Evolutionary conservation across 2,329 filamentous ascomycete species (phyloP).

Genomic region (Tolypocladium tropicale): DNA sequence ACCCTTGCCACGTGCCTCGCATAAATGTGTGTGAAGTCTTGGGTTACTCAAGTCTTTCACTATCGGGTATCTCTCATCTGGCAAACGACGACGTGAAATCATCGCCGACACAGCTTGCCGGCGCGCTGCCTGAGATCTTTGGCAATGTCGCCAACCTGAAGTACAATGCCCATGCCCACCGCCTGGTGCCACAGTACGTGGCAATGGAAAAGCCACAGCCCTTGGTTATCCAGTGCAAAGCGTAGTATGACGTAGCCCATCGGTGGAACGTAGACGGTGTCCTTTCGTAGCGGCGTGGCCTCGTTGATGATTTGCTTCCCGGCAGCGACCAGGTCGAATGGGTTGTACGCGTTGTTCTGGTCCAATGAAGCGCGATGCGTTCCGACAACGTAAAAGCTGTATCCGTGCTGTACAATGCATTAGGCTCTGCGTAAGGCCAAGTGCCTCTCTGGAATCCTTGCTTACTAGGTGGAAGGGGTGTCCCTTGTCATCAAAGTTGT

Average conservation of each 20-base stretch:
- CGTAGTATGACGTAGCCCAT: slow-evolving; percentile 24
- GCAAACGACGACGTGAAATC: neutral
- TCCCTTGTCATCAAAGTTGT: slow-evolving; percentile 37
- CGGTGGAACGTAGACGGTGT: slow-evolving; percentile 18
- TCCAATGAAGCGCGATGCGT: slow-evolving; percentile 1
- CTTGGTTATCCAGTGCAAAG: slow-evolving; percentile 22
- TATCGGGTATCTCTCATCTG: too few relatives aligned
- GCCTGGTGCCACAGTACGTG: slow-evolving; percentile 26
- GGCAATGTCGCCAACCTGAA: slow-evolving; percentile 5
- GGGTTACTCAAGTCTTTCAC: too few relatives aligned
- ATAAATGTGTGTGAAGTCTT: too few relatives aligned
- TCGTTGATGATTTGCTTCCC: slow-evolving; percentile 1
- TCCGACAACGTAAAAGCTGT: slow-evolving; percentile 8
- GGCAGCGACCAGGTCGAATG: slow-evolving; percentile 3
- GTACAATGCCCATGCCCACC: slow-evolving; percentile 17
- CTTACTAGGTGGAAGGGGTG: slow-evolving; percentile 39
- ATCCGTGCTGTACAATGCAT: slow-evolving; percentile 8
- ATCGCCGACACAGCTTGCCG: slow-evolving; percentile 1
- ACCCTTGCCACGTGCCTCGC: neutral
- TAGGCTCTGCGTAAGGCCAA: neutral
- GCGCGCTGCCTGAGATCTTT: neutral
- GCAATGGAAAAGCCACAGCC: slow-evolving; percentile 27
- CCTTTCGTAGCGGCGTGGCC: slow-evolving; percentile 19
- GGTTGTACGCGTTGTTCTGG: slow-evolving; percentile 7
- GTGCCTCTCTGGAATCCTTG: neutral